Evolutionary conservation across 805 yeast species (phyloP), one percentile per base, ranked within the genome.

Genomic region (Metschnikowia baotianmanensis): DNA sequence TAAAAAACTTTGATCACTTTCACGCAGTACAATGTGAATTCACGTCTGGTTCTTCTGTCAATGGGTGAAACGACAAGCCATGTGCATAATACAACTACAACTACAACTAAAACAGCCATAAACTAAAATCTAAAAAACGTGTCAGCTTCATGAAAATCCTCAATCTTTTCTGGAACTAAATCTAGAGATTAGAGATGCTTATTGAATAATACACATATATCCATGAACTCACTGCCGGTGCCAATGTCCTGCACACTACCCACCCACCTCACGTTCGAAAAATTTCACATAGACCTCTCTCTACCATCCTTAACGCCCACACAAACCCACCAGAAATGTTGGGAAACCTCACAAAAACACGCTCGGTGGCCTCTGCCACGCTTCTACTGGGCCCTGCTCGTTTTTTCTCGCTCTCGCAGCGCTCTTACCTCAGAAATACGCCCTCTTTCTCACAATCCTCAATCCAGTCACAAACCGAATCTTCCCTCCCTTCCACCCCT

Each of bases 401-500:
- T 6, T 31, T 34, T 40, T 40, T 40, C 23, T 17, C 42, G 21
- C 10, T 31, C 10, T 33, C 42, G 11, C 25, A 25, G 13, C 18
- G 23, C 21, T 19, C 24, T 8, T 21, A n/a, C n/a, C n/a, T n/a
- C n/a, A n/a, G n/a, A n/a, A n/a, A n/a, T n/a, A n/a, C n/a, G n/a
- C n/a, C n/a, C n/a, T n/a, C n/a, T n/a, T n/a, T n/a, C n/a, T n/a
- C n/a, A n/a, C n/a, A n/a, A n/a, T n/a, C n/a, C n/a, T n/a, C n/a
- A n/a, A n/a, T n/a, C n/a, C n/a, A n/a, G 9, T n/a, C 33, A 26
- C 13, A 19, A 30, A 18, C 33, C 26, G 23, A 17, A 27, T 5
- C 6, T 3, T 23, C 23, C 16, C 47, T 47, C 30, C 68, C 67
- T 3, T 62, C 69, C 4, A 49, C 56, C 9, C 57, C 59, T 16